Conservation (phyloP, 2,329 filamentous ascomycete species). For the Diaporthe ampelina region DNA sequence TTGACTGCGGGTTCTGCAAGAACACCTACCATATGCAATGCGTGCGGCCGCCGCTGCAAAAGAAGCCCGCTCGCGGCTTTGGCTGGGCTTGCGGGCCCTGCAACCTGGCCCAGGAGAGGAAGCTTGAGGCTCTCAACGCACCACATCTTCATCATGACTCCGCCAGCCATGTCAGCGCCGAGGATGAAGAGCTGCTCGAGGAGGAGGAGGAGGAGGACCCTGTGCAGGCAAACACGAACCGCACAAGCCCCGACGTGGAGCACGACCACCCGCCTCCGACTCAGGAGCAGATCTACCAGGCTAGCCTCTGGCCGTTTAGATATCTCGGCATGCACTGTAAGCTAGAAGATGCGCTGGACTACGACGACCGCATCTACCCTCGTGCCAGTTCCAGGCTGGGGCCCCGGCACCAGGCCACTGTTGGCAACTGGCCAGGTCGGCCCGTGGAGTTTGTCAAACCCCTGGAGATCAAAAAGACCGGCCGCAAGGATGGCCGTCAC, state of each 20-base stretch:
- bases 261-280: conserved; percentile 74
- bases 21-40: conserved; percentile 99
- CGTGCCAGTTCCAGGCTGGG: conserved; percentile 93
- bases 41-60: conserved; percentile 89
- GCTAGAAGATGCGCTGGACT: conserved; percentile 94
- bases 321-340: conserved; percentile 97
- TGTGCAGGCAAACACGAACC: conserved; percentile 68
- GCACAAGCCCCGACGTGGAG: conserved; percentile 75
- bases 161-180: conserved; percentile 71
- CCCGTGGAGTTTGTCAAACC: conserved; percentile 93
- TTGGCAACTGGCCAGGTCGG: conserved; percentile 86
- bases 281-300: conserved; percentile 90
- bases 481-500: conserved; percentile 82
- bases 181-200: conserved; percentile 73
- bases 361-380: conserved; percentile 97
- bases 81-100: conserved; percentile 98
- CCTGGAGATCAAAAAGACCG: conserved; percentile 84
- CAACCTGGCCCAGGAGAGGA: conserved; percentile 94
- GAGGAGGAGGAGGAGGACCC: conserved; percentile 83
- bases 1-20: conserved; percentile 95
- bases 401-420: conserved; percentile 90
- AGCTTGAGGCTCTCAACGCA: conserved; percentile 89
- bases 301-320: conserved; percentile 95
- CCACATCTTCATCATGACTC: conserved; percentile 80
- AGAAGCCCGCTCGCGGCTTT: conserved; percentile 97